Evolutionary conservation across 2,329 filamentous ascomycete species (phyloP), one percentile per base, ranked within the genome.

Genomic region (Nigrospora oryzae): DNA sequence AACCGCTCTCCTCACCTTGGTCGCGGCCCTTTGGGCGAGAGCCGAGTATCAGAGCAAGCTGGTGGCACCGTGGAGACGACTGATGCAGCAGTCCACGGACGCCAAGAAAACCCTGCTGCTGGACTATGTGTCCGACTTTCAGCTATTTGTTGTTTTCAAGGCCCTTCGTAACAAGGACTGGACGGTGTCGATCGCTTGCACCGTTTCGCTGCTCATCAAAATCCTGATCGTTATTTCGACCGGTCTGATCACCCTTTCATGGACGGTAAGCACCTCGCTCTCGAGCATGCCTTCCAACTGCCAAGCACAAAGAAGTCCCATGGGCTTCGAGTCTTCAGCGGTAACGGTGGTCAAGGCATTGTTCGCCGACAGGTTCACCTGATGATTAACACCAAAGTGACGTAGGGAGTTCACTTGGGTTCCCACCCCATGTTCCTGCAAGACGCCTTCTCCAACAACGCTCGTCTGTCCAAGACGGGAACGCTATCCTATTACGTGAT

Each of bases 11-110:
- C 52, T 67, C 38, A 57, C 57, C 4, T 42, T 64, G 0, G 48
- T 64, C 14, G 59, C 62, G 5, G 58, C 56, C 12, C 33, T 60
- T 10, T 69, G 66, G 64, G 51, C 50, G 11, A 56, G 65, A 14
- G 63, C 65, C 11, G 66, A 69, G 40, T 65, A 62, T 43, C 66
- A 69, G 46, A 54, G 62, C n/a, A 63, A 63, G 36, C 50, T 55
- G 11, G 52, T 56, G 1, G 65, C 66, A 32, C 66, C 66, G 1
- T 69, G 66, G 66, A 47, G 60, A 3, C 60, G 60, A 2, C 52
- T 68, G 49, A 50, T 57, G 6, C 55, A 56, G 15, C 57, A 51
- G 2, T 53, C 63, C 11, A 49, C 52, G 6, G 49, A 54, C 23
- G 56, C 57, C 12, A 56, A 63, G 38, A 53, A 54, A 43, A 63